A percentile compares a stretch with the other conserved stretches of the same genome.
These are phyloP conservation scores for Fomitopsis serialis DNA, from an alignment of 768 basidiomycete species.

Conservation along the genomic window DNA sequence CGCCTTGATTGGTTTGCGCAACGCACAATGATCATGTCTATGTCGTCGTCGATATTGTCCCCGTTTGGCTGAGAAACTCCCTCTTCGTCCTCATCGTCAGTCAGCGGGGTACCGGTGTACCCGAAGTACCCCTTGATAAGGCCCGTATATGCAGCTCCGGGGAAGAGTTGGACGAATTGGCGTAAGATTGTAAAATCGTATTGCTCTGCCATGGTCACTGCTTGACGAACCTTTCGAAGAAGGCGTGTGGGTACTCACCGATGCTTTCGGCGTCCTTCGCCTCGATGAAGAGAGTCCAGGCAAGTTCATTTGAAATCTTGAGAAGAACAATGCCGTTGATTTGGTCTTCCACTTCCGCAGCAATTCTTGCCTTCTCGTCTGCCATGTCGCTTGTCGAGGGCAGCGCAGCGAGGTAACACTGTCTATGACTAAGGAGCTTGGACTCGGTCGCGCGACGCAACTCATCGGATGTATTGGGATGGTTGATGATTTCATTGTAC, in stretches of 20 bases:
- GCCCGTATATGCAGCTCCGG: conserved; percentile 46
- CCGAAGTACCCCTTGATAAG: conserved; percentile 65
- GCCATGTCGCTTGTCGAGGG: conserved; percentile 32
- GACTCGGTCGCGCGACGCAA: conserved; percentile 74
- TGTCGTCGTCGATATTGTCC: conserved; percentile 32
- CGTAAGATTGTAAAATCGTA: conserved; percentile 55
- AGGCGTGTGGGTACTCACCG: too few relatives aligned
- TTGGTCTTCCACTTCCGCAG: conserved; percentile 65
- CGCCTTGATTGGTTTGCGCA: neutral
- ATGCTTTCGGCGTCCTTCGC: conserved; percentile 60
- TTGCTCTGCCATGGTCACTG: conserved; percentile 36
- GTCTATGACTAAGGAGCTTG: conserved; percentile 64
- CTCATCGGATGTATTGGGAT: conserved; percentile 73
- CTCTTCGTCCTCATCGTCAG: conserved; percentile 25
- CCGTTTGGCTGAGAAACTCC: conserved; percentile 3
- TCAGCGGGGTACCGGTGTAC: conserved; percentile 46
- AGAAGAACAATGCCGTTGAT: conserved; percentile 74
- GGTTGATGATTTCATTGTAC: conserved; percentile 78
- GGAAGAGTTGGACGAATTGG: conserved; percentile 63
- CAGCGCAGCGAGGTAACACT: conserved; percentile 55
- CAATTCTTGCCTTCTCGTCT: conserved; percentile 39
- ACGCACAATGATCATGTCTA: conserved; percentile 59
- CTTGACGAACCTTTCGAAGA: too few relatives aligned
- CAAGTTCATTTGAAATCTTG: conserved; percentile 69
- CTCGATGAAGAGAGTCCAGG: conserved; percentile 79